Evolutionary conservation across 2,329 filamentous ascomycete genomes (phyloP).

Genomic region (Drechslerella stenobrocha): DNA sequence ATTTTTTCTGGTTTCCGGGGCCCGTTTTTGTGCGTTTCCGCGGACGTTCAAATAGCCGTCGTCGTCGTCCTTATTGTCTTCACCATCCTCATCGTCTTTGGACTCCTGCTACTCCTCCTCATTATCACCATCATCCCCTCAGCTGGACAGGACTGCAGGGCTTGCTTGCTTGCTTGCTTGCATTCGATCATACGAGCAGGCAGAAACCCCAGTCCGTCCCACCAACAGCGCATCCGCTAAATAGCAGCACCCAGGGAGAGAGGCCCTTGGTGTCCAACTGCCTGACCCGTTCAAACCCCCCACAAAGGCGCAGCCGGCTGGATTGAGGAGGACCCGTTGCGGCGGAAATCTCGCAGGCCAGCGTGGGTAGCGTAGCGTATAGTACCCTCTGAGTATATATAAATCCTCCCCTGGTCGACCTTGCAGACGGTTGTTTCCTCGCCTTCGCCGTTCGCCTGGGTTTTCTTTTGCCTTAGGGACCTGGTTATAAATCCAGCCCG

Average conservation of each 20-base stretch:
- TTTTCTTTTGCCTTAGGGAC: conserved; percentile 3
- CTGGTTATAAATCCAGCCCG: conserved; percentile 43
- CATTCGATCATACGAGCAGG: conserved; percentile 20
- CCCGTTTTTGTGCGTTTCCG: conserved; percentile 9
- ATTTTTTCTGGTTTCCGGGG: conserved; percentile 21
- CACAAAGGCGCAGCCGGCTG: conserved; percentile 22
- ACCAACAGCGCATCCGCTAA: not conserved
- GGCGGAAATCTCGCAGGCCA: conserved; percentile 46
- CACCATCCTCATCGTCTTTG: too few relatives aligned
- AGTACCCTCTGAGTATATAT: too few relatives aligned
- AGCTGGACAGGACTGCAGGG: conserved; percentile 31
- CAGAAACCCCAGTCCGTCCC: conserved; percentile 22
- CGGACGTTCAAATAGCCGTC: conserved; percentile 2
- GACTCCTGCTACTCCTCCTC: too few relatives aligned
- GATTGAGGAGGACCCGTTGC: conserved; percentile 20
- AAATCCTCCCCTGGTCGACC: conserved; percentile 23
- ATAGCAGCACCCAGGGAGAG: too few relatives aligned
- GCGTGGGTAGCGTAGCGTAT: too few relatives aligned
- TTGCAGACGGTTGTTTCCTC: too few relatives aligned
- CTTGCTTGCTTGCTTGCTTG: conserved; percentile 33
- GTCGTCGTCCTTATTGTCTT: too few relatives aligned
- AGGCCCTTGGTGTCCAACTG: too few relatives aligned
- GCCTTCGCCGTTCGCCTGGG: conserved; percentile 13
- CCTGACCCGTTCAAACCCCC: conserved; percentile 8
- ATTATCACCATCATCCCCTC: not conserved